Evolutionary conservation across 768 basidiomycete species (phyloP).

Genomic region (Daedaleopsis sinensis): DNA sequence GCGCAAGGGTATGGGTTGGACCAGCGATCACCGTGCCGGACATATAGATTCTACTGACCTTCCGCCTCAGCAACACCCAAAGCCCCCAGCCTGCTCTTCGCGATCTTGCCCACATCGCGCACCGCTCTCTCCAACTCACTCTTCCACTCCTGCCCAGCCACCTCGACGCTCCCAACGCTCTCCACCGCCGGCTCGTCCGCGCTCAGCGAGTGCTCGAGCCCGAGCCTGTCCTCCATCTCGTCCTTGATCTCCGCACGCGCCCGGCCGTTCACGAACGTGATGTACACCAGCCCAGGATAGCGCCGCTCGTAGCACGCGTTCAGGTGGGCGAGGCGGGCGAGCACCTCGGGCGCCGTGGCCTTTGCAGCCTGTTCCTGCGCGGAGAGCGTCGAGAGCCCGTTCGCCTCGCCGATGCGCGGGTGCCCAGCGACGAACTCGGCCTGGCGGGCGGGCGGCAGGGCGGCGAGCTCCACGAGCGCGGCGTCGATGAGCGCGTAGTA

Average conservation of each 20-base stretch:
- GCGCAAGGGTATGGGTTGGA: not conserved
- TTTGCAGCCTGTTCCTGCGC: conserved; percentile 73
- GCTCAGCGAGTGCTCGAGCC: conserved; percentile 51
- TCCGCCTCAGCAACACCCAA: conserved; percentile 40
- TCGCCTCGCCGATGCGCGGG: conserved; percentile 86
- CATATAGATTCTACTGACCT: conserved; percentile 4
- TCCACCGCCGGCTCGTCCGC: conserved; percentile 44
- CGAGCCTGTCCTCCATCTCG: conserved; percentile 77
- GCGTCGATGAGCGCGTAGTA: conserved; percentile 60
- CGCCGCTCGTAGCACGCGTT: conserved; percentile 76
- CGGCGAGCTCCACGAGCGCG: conserved; percentile 49
- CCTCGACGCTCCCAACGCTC: conserved; percentile 40
- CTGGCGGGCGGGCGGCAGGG: conserved; percentile 53
- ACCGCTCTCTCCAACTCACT: conserved; percentile 74
- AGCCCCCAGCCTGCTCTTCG: conserved; percentile 61
- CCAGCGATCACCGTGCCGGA: not conserved
- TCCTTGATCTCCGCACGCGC: conserved; percentile 68
- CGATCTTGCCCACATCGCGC: conserved; percentile 73
- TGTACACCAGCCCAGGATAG: conserved; percentile 81
- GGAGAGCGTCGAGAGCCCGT: conserved; percentile 74
- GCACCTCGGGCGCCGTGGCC: conserved; percentile 72
- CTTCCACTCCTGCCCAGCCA: conserved; percentile 54
- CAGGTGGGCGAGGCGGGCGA: conserved; percentile 71
- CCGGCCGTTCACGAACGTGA: conserved; percentile 92
- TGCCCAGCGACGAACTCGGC: conserved; percentile 80